Evolutionary conservation across 371 early-diverging fungal species (phyloP).

Genomic region (Mortierella sp.): DNA sequence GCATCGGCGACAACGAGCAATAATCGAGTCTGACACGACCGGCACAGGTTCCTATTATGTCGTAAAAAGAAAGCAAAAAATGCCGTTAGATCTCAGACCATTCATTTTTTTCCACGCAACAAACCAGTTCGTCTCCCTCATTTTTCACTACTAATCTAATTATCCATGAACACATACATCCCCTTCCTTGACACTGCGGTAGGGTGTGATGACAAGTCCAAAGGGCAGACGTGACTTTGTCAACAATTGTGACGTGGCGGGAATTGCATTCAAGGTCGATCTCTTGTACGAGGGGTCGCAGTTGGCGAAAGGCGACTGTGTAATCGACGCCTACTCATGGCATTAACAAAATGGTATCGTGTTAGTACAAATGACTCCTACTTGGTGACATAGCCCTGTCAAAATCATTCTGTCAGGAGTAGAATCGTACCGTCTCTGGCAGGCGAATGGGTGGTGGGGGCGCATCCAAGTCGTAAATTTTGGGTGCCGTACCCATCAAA

Average conservation of each 20-base stretch:
- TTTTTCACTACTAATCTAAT: neutral
- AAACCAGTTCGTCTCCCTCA: neutral
- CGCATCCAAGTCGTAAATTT: slow-evolving; percentile 45
- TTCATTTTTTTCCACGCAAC: slow-evolving; percentile 66
- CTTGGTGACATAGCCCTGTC: neutral
- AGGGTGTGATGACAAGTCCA: slow-evolving; percentile 93
- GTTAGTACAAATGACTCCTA: neutral
- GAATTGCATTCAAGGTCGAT: slow-evolving; percentile 91
- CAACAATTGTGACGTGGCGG: slow-evolving; percentile 83
- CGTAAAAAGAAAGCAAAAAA: slow-evolving; percentile 68
- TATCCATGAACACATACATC: slow-evolving; percentile 27
- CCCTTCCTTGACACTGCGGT: slow-evolving; percentile 59
- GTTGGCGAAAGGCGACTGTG: slow-evolving; percentile 75
- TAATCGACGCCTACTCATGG: slow-evolving; percentile 71
- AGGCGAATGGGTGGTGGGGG: slow-evolving; percentile 63
- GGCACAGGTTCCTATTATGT: slow-evolving; percentile 79
- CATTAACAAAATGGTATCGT: neutral
- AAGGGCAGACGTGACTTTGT: slow-evolving; percentile 91
- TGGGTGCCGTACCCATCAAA: slow-evolving; percentile 51
- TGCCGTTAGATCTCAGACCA: slow-evolving; percentile 1
- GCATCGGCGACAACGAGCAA: slow-evolving; percentile 96
- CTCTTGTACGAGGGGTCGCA: slow-evolving; percentile 87
- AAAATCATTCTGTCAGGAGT: neutral
- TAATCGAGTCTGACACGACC: slow-evolving; percentile 84
- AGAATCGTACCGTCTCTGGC: slow-evolving; percentile 66